phyloP scores from a whole-genome alignment of 768 basidiomycete genomes.

The Leccinum subgranulosum region DNA sequence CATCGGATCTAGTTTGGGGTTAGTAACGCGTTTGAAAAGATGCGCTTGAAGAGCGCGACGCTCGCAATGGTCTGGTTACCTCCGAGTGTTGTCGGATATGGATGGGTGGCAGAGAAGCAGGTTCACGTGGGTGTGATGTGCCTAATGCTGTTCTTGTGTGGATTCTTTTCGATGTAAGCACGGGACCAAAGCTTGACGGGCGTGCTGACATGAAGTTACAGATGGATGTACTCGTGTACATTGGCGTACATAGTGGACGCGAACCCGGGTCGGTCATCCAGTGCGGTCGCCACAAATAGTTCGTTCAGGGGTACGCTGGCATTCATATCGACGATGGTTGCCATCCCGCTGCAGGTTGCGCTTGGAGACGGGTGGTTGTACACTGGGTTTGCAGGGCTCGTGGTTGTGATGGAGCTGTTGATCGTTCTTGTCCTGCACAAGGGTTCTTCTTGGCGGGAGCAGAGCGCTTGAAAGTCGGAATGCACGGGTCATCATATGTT shows the following conservation, averaged over 20 bases:
- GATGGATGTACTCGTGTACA: slow-evolving; percentile 63
- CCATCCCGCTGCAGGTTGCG: slow-evolving; percentile 69
- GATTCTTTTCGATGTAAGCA: slow-evolving; percentile 71
- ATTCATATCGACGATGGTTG: slow-evolving; percentile 67
- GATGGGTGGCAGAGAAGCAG: slow-evolving; percentile 67
- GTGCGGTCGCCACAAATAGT: slow-evolving; percentile 74
- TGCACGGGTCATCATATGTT: not conserved
- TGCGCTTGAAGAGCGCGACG: slow-evolving; percentile 66
- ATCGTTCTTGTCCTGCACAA: slow-evolving; percentile 59
- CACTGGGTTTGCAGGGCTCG: slow-evolving; percentile 57
- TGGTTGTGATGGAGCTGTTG: slow-evolving; percentile 51
- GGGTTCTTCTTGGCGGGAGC: slow-evolving; percentile 57
- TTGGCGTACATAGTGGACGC: slow-evolving; percentile 86
- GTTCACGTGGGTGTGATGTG: slow-evolving; percentile 67
- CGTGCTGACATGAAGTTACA: slow-evolving; percentile 19
- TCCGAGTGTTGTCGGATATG: slow-evolving; percentile 61
- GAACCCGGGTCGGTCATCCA: slow-evolving; percentile 75
- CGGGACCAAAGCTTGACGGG: not conserved
- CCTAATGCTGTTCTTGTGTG: slow-evolving; percentile 67
- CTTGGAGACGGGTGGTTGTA: slow-evolving; percentile 83
- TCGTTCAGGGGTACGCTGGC: slow-evolving; percentile 68
- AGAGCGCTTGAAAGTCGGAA: slow-evolving; percentile 17
- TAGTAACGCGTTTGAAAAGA: slow-evolving; percentile 38
- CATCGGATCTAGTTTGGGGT: not conserved
- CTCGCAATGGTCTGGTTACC: slow-evolving; percentile 55